A percentile compares a stretch with the other conserved stretches of the same genome.
These are phyloP conservation scores for Dalbergia oliveri DNA, from an alignment of 306 rosid species.

Conservation along the genomic window DNA sequence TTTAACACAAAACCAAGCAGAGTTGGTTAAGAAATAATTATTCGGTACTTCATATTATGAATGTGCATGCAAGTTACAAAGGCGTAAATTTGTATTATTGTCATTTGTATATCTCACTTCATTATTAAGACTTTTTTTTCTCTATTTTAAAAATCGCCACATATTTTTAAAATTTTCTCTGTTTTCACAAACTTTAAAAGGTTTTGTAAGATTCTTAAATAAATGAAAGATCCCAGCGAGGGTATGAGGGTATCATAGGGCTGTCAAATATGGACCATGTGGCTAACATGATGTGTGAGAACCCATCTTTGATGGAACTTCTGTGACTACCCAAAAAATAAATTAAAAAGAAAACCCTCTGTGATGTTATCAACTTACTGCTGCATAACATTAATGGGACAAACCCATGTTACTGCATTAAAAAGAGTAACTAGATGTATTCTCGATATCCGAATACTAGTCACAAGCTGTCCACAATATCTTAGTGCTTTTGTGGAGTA, in stretches of 20 bases:
- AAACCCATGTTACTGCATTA: slow-evolving; percentile 31
- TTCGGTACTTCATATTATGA: background rate
- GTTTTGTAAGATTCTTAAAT: too few species aligned
- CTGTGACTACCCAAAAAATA: too few species aligned
- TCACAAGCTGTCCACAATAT: background rate
- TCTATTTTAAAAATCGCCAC: too few species aligned
- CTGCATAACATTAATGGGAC: slow-evolving; percentile 23
- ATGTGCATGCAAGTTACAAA: background rate
- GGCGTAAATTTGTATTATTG: background rate
- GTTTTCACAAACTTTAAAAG: too few species aligned
- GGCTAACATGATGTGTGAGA: slow-evolving; percentile 8
- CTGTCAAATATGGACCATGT: slow-evolving; percentile 34
- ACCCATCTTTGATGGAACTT: slow-evolving; percentile 14
- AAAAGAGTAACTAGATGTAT: slow-evolving; percentile 1
- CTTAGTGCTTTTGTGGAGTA: background rate
- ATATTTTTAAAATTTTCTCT: too few species aligned
- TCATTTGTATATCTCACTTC: too few species aligned
- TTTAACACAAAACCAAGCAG: background rate
- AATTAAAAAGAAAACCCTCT: background rate
- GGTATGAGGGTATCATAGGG: background rate
- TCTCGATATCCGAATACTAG: slow-evolving; percentile 11
- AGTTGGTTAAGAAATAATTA: background rate
- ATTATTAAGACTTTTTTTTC: too few species aligned
- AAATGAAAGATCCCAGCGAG: background rate
- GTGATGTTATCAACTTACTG: background rate